Conservation (phyloP, 1,284 basidiomycete species). For the Xerocomus minutiporus region DNA sequence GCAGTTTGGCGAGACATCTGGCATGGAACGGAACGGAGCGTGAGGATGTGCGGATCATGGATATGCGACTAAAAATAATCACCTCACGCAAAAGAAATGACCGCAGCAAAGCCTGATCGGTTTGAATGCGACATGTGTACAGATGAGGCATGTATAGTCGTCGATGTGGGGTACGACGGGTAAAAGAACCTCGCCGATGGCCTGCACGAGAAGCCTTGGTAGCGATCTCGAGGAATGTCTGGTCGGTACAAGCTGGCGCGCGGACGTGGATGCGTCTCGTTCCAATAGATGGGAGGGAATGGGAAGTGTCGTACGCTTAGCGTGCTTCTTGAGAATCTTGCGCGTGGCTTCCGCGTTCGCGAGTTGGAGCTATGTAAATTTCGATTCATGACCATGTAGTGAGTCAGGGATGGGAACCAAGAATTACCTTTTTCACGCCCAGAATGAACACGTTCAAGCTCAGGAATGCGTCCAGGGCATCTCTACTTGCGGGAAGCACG, state of each 20-base stretch:
- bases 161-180: conserved; percentile 84
- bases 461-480: conserved; percentile 76
- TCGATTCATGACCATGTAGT: background rate
- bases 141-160: conserved; percentile 73
- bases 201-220: conserved; percentile 78
- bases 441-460: conserved; percentile 79
- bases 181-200: conserved; percentile 79
- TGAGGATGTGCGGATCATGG: background rate
- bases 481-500: conserved; percentile 57
- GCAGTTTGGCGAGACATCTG: conserved; percentile 90
- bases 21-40: background rate
- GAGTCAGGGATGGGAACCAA: background rate
- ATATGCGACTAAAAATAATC: background rate
- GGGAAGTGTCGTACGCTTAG: conserved; percentile 77
- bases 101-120: conserved; percentile 81
- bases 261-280: conserved; percentile 5
- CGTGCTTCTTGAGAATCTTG: conserved; percentile 93
- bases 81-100: conserved; percentile 89
- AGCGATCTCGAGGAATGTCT: conserved; percentile 45
- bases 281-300: conserved; percentile 32
- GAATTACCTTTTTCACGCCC: conserved; percentile 74
- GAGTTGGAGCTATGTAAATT: conserved; percentile 57
- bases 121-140: conserved; percentile 82
- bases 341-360: conserved; percentile 87
- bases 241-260: conserved; percentile 20